Conservation (phyloP, 2,329 filamentous ascomycete genomes). For the Xylaria sp. region DNA sequence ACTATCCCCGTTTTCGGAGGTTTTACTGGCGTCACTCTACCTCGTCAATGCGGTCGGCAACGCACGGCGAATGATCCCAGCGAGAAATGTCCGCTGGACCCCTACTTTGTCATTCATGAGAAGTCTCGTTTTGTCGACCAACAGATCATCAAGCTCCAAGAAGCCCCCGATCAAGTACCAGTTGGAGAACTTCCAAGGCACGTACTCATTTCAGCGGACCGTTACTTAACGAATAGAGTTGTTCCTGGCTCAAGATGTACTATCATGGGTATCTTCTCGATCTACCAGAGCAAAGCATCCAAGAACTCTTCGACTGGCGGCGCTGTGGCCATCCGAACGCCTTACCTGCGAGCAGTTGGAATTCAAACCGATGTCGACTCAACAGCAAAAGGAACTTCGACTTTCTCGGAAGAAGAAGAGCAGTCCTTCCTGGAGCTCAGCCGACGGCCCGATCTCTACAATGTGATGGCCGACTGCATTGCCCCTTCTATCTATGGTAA, state of each 20-base stretch:
- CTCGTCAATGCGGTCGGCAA: constrained; percentile 65
- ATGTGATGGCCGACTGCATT: constrained; percentile 83
- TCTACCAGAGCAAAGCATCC: constrained; percentile 87
- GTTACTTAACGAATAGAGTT: constrained; percentile 91
- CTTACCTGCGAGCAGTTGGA: constrained; percentile 87
- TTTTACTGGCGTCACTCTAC: constrained; percentile 81
- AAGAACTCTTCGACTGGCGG: constrained; percentile 68
- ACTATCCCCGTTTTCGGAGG: constrained; percentile 72
- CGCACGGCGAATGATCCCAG: constrained; percentile 60
- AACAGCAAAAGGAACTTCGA: constrained; percentile 74
- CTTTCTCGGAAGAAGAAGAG: constrained; percentile 92
- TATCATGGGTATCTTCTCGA: constrained; percentile 95
- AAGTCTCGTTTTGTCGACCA: constrained; percentile 94
- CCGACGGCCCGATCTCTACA: constrained; percentile 85
- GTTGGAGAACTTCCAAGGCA: constrained; percentile 94
- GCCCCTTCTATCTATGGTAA: constrained; percentile 98
- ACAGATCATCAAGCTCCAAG: constrained; percentile 95
- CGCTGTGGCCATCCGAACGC: constrained; percentile 91
- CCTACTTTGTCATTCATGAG: constrained; percentile 93
- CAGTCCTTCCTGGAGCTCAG: constrained; percentile 94
- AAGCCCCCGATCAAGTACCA: constrained; percentile 94
- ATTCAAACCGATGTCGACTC: constrained; percentile 88
- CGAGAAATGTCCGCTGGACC: constrained; percentile 82
- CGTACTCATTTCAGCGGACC: constrained; percentile 92
- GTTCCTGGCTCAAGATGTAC: constrained; percentile 93